Evolutionary conservation across 192 early-diverging fungal species (phyloP).

Genomic region (Linnemannia exigua): DNA sequence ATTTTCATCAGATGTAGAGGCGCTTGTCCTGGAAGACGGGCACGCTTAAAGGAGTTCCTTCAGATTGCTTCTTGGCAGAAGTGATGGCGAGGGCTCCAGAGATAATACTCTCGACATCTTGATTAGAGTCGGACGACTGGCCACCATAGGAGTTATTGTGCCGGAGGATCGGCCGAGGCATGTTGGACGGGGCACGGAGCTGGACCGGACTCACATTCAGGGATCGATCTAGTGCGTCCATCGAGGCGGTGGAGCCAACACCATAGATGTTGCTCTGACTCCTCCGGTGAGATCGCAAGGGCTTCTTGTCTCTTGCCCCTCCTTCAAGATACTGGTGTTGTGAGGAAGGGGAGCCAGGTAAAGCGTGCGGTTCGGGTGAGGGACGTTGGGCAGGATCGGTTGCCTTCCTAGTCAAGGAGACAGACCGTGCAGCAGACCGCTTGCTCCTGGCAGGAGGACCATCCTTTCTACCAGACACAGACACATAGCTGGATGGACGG

Average conservation of each 20-base stretch:
- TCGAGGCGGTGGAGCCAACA: background rate
- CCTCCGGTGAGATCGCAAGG: background rate
- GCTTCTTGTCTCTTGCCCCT: background rate
- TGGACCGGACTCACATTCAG: background rate
- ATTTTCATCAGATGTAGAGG: background rate
- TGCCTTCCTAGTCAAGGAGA: background rate
- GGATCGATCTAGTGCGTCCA: background rate
- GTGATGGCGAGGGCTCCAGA: slow-evolving; percentile 2
- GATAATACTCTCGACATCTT: background rate
- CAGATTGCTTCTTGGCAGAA: slow-evolving; percentile 5
- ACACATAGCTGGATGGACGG: background rate
- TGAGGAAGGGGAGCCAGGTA: background rate
- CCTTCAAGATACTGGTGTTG: background rate
- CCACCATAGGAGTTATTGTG: background rate
- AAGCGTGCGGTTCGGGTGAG: background rate
- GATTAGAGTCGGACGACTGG: background rate
- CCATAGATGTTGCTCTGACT: background rate
- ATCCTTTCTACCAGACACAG: background rate
- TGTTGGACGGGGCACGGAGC: background rate
- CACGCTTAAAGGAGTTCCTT: background rate
- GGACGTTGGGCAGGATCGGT: background rate
- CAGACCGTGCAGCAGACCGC: background rate
- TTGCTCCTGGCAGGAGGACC: background rate
- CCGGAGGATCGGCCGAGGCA: background rate
- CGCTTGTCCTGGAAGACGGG: background rate